Conservation (phyloP, 2,329 filamentous ascomycete genomes). For the Tolypocladium sp. region DNA sequence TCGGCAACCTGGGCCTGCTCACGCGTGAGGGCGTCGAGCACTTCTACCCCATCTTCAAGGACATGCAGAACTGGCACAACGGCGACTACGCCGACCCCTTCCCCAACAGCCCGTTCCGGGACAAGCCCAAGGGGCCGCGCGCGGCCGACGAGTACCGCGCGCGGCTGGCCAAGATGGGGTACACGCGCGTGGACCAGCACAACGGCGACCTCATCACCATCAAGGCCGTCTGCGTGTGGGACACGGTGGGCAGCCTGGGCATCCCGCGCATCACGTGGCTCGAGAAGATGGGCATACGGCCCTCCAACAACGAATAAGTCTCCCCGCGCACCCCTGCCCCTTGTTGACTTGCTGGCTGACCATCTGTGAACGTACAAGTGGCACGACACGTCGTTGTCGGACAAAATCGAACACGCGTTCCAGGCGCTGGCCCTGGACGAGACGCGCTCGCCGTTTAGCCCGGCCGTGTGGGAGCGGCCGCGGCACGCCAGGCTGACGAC, state of each 20-base stretch:
- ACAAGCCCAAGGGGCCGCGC: slow-evolving; percentile 36
- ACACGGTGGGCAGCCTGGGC: slow-evolving; percentile 32
- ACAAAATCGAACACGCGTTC: slow-evolving; percentile 46
- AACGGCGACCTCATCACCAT: slow-evolving; percentile 33
- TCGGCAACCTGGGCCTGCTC: slow-evolving; percentile 39
- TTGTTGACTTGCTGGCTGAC: slow-evolving; percentile 16
- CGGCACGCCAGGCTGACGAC: slow-evolving; percentile 26
- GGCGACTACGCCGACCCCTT: slow-evolving; percentile 36
- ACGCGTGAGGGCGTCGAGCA: slow-evolving; percentile 42
- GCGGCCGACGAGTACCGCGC: slow-evolving; percentile 33
- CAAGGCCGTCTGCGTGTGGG: slow-evolving; percentile 37
- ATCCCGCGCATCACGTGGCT: slow-evolving; percentile 37
- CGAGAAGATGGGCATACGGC: slow-evolving; percentile 35
- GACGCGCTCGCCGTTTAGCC: slow-evolving; percentile 42
- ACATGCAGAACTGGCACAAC: slow-evolving; percentile 45
- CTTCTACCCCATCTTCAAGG: slow-evolving; percentile 47
- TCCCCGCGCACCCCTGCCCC: slow-evolving; percentile 1
- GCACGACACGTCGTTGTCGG: slow-evolving; percentile 43
- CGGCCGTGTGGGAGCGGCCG: slow-evolving; percentile 43
- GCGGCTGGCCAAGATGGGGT: slow-evolving; percentile 31
- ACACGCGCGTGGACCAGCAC: slow-evolving; percentile 32
- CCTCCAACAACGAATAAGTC: slow-evolving; percentile 37
- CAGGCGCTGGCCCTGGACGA: slow-evolving; percentile 52
- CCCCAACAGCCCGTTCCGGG: slow-evolving; percentile 33
- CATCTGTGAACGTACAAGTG: slow-evolving; percentile 33